Percentiles rank a stretch among this genome's conserved stretches.
Evolutionary conservation across 225 moss, liverwort and hornwort species (phyloP).

Genomic region (Climacium dendroides): DNA sequence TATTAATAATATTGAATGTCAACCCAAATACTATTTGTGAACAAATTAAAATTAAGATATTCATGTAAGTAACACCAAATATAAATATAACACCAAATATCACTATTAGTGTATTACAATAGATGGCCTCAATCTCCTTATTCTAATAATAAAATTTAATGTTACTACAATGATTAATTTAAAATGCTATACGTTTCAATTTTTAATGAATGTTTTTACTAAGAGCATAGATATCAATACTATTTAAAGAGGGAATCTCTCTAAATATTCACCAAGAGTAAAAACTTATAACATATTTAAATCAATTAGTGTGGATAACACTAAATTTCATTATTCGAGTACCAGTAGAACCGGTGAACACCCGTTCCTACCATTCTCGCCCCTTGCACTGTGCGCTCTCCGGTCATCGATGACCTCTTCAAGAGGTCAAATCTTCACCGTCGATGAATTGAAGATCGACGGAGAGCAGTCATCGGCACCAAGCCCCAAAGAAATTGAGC

Average conservation of each 20-base stretch:
- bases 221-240: not conserved
- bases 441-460: not conserved
- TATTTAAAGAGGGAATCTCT: not conserved
- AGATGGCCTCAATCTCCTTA: not conserved
- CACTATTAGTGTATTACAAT: rapidly evolving
- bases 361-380: not conserved
- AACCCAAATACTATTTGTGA: not conserved
- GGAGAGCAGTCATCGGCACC: not conserved
- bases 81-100: not conserved
- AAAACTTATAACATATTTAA: not conserved
- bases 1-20: not conserved
- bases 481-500: not conserved
- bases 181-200: no score
- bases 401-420: not conserved
- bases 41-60: not conserved
- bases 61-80: not conserved
- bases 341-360: not conserved
- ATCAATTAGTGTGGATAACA: not conserved
- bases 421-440: not conserved
- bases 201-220: not conserved
- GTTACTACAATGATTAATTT: not conserved
- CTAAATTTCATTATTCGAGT: not conserved
- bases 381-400: not conserved
- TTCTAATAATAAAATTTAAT: not conserved
- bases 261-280: no score